Evolutionary conservation across 2,329 filamentous ascomycete species (phyloP).

Genomic region (Colletotrichum viniferum): DNA sequence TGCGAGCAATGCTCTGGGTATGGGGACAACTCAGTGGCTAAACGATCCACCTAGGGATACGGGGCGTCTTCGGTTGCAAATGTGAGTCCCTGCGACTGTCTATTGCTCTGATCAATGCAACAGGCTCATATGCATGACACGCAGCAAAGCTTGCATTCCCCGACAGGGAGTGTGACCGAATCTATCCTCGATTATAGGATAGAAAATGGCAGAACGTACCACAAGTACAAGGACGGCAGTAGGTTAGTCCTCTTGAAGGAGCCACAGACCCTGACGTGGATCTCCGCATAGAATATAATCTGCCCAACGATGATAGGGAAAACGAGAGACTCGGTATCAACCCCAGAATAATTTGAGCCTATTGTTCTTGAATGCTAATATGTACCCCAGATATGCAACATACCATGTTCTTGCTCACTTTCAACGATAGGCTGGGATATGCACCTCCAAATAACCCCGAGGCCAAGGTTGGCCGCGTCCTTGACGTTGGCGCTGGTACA

Average conservation of each 20-base stretch:
- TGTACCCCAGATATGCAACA: constrained; percentile 36
- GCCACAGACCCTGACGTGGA: background rate
- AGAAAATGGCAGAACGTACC: background rate
- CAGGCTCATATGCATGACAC: no score
- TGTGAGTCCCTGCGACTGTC: no score
- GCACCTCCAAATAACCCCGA: constrained; percentile 27
- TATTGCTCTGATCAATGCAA: no score
- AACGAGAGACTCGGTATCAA: background rate
- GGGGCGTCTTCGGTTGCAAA: no score
- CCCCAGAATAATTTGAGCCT: background rate
- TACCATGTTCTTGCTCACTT: constrained; percentile 34
- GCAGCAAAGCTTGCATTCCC: no score
- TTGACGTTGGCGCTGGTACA: constrained; percentile 54
- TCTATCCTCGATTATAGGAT: background rate
- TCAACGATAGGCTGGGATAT: constrained; percentile 31
- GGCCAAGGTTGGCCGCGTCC: constrained; percentile 27
- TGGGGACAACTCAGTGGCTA: no score
- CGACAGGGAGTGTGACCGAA: background rate
- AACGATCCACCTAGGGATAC: no score
- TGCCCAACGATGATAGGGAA: constrained; percentile 1
- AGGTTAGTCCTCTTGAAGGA: background rate
- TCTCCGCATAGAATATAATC: background rate
- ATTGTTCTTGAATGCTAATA: background rate
- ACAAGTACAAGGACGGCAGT: constrained; percentile 1
- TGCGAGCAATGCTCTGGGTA: no score